Evolutionary conservation across 2,329 filamentous ascomycete genomes (phyloP).

Genomic region (Endothia cerciana): DNA sequence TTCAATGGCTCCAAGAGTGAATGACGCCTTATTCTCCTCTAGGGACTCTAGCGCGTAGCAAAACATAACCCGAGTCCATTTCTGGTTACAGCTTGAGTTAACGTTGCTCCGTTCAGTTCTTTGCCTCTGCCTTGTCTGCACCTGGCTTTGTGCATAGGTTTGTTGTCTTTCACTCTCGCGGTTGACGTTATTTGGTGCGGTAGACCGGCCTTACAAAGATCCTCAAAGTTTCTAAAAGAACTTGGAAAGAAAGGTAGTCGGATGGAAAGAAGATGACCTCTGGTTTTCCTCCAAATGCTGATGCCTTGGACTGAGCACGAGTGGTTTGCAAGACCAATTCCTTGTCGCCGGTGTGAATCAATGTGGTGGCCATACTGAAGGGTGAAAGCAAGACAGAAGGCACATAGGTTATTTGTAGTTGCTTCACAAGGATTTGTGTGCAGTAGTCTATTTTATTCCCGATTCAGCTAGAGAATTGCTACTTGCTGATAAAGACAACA

Average conservation of each 20-base stretch:
- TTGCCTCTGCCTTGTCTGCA: not conserved
- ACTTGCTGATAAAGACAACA: no score
- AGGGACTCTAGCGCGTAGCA: not conserved
- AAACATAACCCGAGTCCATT: not conserved
- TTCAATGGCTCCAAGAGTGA: not conserved
- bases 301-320: not conserved
- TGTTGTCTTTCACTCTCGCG: not conserved
- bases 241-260: not conserved
- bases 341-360: not conserved
- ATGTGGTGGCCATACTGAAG: not conserved
- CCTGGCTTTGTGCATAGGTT: not conserved
- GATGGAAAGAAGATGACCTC: no score
- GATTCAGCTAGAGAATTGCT: no score
- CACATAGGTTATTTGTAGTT: not conserved
- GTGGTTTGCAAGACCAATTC: not conserved
- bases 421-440: rapidly evolving
- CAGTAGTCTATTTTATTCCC: no score
- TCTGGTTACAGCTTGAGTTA: not conserved
- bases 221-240: not conserved
- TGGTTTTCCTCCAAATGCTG: not conserved
- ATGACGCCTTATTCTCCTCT: not conserved
- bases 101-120: not conserved
- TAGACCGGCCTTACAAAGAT: not conserved
- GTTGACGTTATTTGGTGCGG: not conserved
- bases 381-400: not conserved